Evolutionary conservation across 1,284 basidiomycete species (phyloP).

Genomic region (Leucoagaricus sp.): DNA sequence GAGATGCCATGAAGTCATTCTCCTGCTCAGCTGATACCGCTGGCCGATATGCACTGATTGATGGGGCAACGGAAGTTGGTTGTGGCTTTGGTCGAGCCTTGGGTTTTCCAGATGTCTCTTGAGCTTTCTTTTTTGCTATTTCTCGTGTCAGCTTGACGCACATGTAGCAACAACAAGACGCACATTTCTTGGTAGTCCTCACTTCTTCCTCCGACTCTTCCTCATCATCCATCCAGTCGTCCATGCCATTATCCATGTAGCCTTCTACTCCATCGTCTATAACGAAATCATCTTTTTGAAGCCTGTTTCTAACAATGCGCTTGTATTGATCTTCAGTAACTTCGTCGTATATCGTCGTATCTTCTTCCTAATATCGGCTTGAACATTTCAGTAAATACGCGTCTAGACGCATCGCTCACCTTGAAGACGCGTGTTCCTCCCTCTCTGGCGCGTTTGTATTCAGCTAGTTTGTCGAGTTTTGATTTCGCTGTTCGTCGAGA

Average conservation of each 20-base stretch:
- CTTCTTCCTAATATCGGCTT: constrained; percentile 58
- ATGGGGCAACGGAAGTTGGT: constrained; percentile 56
- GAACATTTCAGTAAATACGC: constrained; percentile 1
- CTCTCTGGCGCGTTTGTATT: constrained; percentile 49
- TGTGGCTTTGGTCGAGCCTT: constrained; percentile 35
- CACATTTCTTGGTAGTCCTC: constrained; percentile 46
- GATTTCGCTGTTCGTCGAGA: constrained; percentile 34
- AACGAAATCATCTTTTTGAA: constrained; percentile 94
- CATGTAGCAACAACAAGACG: constrained; percentile 18
- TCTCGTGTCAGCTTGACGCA: constrained; percentile 7
- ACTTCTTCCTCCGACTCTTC: constrained; percentile 45
- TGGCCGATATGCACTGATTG: constrained; percentile 78
- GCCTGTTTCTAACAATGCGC: constrained; percentile 80
- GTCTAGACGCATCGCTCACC: constrained; percentile 28
- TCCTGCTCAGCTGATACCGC: constrained; percentile 76
- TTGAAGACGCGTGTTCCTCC: constrained; percentile 52
- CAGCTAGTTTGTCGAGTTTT: constrained; percentile 46
- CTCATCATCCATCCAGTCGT: constrained; percentile 76
- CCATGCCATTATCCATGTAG: constrained; percentile 96
- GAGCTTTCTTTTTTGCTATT: constrained; percentile 47
- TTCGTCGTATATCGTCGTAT: constrained; percentile 85
- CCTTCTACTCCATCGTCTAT: constrained; percentile 92
- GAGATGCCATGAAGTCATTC: constrained; percentile 80
- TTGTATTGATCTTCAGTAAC: constrained; percentile 93
- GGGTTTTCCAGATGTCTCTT: constrained; percentile 39